Evolutionary conservation across 139 green algal genomes (phyloP), one percentile per base, ranked within the genome.

Genomic region (Astrephomene gubernaculifera): DNA sequence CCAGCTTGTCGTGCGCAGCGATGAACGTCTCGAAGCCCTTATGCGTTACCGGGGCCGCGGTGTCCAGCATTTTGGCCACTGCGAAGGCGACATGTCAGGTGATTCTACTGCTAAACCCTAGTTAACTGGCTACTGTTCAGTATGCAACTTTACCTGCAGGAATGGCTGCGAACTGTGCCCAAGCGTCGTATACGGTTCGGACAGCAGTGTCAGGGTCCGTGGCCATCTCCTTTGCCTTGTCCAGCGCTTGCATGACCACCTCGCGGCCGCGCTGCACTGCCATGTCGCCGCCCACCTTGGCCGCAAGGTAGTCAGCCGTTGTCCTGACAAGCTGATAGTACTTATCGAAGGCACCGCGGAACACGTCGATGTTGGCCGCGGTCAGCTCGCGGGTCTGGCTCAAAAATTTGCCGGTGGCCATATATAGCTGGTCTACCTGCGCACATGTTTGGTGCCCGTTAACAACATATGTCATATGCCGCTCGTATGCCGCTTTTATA

Each of bases 131-230:
- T n/a, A n/a, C n/a, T n/a, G n/a, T n/a, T n/a, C n/a, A n/a, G n/a
- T n/a, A n/a, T n/a, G n/a, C n/a, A n/a, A 57, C 27, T 79, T 61
- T 22, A 90, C 86, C 79, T 24, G 71, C 7, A 2, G 86, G 86
- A 5, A 86, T 57, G 9, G 79, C 57, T 1, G 79, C 49, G 61
- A 90, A 90, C 41, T 75, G 69, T 35, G 39, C 35, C 86, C 86
- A 90, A 17, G 80, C 86, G 35, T 85, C 86, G 22, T 36, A 36
- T 2, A 54, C 86, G 21, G 85, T 61, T n/a, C 61, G 38, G 6
- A 85, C 63, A 2, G 86, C 86, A 12, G 85, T 72, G 27, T 90
- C 86, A 19, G 80, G 86, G 80, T 90, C 80, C 1, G 86, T n/a
- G n/a, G n/a, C 57, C 9, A 85, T 49, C 65, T 81, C 65, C 33